A percentile compares a stretch with the other conserved stretches of the same genome.
Conservation (phyloP, 768 basidiomycete species). For the Pleurotus tuber-regium region DNA sequence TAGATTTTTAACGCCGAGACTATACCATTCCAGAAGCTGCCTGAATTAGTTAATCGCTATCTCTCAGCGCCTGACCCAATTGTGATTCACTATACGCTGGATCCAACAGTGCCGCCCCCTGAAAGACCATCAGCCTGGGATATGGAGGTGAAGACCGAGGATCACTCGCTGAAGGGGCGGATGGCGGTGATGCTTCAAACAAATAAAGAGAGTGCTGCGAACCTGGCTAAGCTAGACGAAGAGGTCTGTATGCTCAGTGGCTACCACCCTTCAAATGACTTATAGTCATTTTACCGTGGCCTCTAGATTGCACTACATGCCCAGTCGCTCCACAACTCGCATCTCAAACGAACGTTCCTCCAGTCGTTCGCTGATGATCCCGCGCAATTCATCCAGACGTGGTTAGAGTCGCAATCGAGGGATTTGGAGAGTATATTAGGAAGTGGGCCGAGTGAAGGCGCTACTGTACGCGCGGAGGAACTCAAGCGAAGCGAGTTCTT, state of each 20-base stretch:
- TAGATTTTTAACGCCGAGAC: slow-evolving; percentile 74
- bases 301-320: slow-evolving; percentile 80
- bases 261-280: too few relatives aligned
- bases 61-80: slow-evolving; percentile 78
- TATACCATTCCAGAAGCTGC: slow-evolving; percentile 75
- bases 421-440: slow-evolving; percentile 90
- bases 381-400: slow-evolving; percentile 79
- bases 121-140: slow-evolving; percentile 82
- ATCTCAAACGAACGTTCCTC: slow-evolving; percentile 85
- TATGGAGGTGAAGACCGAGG: slow-evolving; percentile 86
- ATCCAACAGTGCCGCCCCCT: slow-evolving; percentile 59
- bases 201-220: slow-evolving; percentile 67
- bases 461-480: slow-evolving; percentile 84
- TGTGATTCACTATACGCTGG: slow-evolving; percentile 71
- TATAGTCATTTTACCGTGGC: too few relatives aligned
- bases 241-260: slow-evolving; percentile 52
- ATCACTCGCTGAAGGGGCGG: slow-evolving; percentile 65
- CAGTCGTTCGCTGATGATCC: slow-evolving; percentile 80
- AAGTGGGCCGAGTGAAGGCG: slow-evolving; percentile 77
- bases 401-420: slow-evolving; percentile 89
- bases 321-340: slow-evolving; percentile 83
- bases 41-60: slow-evolving; percentile 82
- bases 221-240: slow-evolving; percentile 76
- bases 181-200: slow-evolving; percentile 71
- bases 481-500: slow-evolving; percentile 89